Evolutionary conservation across 2,329 filamentous ascomycete genomes (phyloP).

Genomic region (Sporothrix dimorphospora): DNA sequence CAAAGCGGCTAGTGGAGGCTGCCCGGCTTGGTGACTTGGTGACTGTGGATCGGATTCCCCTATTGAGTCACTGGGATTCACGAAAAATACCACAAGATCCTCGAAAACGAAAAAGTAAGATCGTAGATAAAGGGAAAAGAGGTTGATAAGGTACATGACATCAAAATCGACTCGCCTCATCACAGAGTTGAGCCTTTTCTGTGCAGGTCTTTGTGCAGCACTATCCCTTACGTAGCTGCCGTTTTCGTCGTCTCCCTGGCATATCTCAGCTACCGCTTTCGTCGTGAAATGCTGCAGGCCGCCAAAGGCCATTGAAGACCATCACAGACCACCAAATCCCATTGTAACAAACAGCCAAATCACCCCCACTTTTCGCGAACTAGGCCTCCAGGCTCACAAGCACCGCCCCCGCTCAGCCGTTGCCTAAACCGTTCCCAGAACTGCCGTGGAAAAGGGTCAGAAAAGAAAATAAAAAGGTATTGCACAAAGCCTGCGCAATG

Average conservation of each 20-base stretch:
- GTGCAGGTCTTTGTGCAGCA: not conserved
- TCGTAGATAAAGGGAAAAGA: not conserved
- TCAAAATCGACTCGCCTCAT: not conserved
- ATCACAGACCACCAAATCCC: not conserved
- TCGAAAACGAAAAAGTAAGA: not conserved
- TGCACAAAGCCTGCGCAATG: not conserved
- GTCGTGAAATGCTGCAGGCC: not conserved
- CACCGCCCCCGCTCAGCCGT: conserved; percentile 7
- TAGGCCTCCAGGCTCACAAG: not conserved
- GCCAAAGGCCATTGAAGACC: not conserved
- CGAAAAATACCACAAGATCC: not conserved
- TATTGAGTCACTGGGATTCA: not conserved
- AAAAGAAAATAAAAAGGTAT: too few relatives aligned
- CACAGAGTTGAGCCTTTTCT: not conserved
- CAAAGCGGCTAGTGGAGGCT: not conserved
- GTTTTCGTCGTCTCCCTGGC: too few relatives aligned
- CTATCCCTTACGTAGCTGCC: not conserved
- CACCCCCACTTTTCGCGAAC: conserved; percentile 1
- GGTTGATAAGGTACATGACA: not conserved
- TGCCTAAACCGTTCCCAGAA: conserved; percentile 11
- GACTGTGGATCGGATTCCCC: not conserved
- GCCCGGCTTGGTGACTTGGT: conserved; percentile 6
- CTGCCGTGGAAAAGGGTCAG: too few relatives aligned
- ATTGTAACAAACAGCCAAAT: not conserved
- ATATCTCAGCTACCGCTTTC: too few relatives aligned